Percentiles rank a stretch among this genome's conserved stretches.
phyloP scores from a whole-genome alignment of 495 filamentous ascomycete genomes.

The Cetradonia linearis region DNA sequence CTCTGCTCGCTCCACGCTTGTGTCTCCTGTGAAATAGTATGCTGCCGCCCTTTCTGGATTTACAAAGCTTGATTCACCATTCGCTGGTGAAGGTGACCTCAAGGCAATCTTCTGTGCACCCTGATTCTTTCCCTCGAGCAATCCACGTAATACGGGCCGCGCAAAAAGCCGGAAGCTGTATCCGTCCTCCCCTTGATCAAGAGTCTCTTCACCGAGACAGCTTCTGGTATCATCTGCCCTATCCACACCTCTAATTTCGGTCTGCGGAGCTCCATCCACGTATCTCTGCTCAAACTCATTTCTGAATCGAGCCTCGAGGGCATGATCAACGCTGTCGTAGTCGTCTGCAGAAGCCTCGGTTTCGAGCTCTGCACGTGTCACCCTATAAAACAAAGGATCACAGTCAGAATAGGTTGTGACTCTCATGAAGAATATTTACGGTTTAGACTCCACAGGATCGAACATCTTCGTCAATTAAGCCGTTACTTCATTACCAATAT shows the following conservation, averaged over 20 bases:
- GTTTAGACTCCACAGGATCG: not conserved
- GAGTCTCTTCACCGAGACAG: not conserved
- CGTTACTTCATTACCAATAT: too few species aligned
- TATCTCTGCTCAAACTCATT: conserved; percentile 9
- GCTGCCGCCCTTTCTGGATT: not conserved
- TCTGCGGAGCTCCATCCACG: not conserved
- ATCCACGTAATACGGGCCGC: not conserved
- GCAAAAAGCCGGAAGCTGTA: conserved; percentile 18
- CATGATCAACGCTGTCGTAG: not conserved
- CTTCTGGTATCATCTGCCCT: not conserved
- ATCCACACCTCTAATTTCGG: not conserved
- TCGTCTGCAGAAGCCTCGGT: conserved; percentile 2
- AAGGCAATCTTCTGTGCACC: conserved; percentile 10
- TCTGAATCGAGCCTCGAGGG: conserved; percentile 11
- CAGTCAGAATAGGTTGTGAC: not conserved
- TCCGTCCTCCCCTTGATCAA: not conserved
- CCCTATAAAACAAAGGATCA: not conserved
- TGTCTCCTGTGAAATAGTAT: conserved; percentile 15
- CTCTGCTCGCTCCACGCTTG: conserved; percentile 4
- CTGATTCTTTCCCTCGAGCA: not conserved
- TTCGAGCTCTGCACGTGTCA: conserved; percentile 8
- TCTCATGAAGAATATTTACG: not conserved
- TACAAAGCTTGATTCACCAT: conserved; percentile 4
- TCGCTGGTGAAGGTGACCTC: conserved; percentile 13
- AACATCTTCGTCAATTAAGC: not conserved